These are phyloP conservation scores for Mucor piriformis DNA, from an alignment of 371 early-diverging fungal species.

Conservation along the genomic window DNA sequence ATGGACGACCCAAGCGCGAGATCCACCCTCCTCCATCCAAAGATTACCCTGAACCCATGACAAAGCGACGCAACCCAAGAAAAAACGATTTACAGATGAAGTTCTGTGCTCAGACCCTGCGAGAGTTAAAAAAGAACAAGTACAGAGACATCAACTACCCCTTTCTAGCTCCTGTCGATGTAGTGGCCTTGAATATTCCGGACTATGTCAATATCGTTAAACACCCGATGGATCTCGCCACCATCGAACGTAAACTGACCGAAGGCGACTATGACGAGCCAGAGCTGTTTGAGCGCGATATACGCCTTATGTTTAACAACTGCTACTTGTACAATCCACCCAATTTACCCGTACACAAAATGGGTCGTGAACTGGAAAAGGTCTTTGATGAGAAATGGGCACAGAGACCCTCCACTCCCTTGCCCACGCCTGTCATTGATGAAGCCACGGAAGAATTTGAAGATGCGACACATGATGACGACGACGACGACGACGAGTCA, in stretches of 20 bases:
- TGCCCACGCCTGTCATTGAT: conserved; percentile 13
- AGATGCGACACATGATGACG: neutral
- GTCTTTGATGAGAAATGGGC: conserved; percentile 89
- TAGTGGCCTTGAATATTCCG: conserved; percentile 89
- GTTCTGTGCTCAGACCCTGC: conserved; percentile 69
- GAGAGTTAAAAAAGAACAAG: conserved; percentile 80
- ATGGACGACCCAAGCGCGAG: conserved; percentile 71
- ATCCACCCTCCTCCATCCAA: conserved; percentile 71
- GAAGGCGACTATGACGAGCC: conserved; percentile 71
- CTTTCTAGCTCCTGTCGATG: conserved; percentile 94
- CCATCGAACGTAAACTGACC: conserved; percentile 88
- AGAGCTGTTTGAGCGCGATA: conserved; percentile 83
- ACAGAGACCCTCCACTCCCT: conserved; percentile 54
- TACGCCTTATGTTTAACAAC: conserved; percentile 90
- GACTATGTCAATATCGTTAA: conserved; percentile 93
- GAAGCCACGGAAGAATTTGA: conserved; percentile 14
- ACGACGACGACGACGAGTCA: conserved; percentile 27
- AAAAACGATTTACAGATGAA: conserved; percentile 71
- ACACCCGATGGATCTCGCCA: conserved; percentile 98
- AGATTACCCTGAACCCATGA: conserved; percentile 50
- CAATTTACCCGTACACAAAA: conserved; percentile 85
- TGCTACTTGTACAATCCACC: conserved; percentile 94
- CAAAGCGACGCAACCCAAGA: conserved; percentile 48
- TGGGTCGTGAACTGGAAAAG: conserved; percentile 79
- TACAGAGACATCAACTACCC: conserved; percentile 74